Conservation (phyloP, 1,284 basidiomycete species). For the Microbotryum intermedium region DNA sequence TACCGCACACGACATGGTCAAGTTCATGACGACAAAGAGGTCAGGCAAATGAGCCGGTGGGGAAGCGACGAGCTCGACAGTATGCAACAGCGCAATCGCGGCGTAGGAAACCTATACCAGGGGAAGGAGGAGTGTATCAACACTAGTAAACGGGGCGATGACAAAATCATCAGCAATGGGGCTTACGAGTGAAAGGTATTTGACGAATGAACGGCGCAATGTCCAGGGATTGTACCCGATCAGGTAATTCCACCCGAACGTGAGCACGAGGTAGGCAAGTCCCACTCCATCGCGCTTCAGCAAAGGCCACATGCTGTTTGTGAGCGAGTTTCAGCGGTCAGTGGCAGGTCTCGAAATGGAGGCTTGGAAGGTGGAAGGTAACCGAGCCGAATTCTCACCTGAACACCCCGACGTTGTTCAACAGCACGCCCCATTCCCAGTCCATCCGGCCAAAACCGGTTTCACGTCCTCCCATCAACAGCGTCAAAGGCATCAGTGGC, state of each 20-base stretch:
- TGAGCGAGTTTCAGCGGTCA: not conserved
- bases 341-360: not conserved
- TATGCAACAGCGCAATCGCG: slow-evolving; percentile 52
- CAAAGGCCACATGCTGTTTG: slow-evolving; percentile 78
- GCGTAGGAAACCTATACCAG: slow-evolving; percentile 49
- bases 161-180: no score
- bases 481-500: slow-evolving; percentile 71
- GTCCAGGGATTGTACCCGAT: slow-evolving; percentile 54
- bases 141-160: not conserved
- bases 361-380: not conserved
- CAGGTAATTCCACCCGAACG: slow-evolving; percentile 68
- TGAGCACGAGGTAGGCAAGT: slow-evolving; percentile 59
- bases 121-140: not conserved
- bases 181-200: slow-evolving; percentile 54
- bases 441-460: slow-evolving; percentile 47
- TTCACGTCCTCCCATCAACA: slow-evolving; percentile 58
- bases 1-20: slow-evolving; percentile 68
- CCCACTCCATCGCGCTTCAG: slow-evolving; percentile 69
- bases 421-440: slow-evolving; percentile 67
- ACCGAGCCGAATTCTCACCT: slow-evolving; percentile 49
- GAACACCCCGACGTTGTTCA: slow-evolving; percentile 80
- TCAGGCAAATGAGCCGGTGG: slow-evolving; percentile 73
- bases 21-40: slow-evolving; percentile 73
- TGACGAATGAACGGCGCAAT: slow-evolving; percentile 48
- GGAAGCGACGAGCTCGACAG: slow-evolving; percentile 53